A percentile compares a stretch with the other conserved stretches of the same genome.
These are phyloP conservation scores for Peltaster fructicola DNA, from an alignment of 2,329 filamentous ascomycete genomes.

Conservation along the genomic window DNA sequence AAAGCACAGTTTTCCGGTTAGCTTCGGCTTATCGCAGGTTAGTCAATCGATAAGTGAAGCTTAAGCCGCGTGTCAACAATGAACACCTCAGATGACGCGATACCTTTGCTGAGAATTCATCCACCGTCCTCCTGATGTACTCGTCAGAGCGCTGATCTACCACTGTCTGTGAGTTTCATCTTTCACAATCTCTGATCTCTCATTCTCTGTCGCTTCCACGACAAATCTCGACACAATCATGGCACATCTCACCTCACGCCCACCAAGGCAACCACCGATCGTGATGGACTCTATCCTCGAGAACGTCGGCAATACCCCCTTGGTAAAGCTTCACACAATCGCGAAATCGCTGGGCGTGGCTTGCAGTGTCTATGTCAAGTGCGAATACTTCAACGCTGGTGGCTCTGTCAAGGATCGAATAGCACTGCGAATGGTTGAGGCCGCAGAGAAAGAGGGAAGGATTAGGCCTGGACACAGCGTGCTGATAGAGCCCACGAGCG, in stretches of 20 bases:
- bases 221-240: constrained; percentile 7
- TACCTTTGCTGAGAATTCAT: no score
- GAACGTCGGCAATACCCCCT: constrained; percentile 89
- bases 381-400: constrained; percentile 43
- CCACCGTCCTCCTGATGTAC: no score
- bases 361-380: constrained; percentile 32
- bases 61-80: no score
- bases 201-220: not conserved
- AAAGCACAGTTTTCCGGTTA: no score
- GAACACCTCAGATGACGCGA: no score
- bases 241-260: constrained; percentile 23
- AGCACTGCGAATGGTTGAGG: constrained; percentile 91
- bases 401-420: constrained; percentile 83
- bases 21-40: no score
- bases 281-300: constrained; percentile 55
- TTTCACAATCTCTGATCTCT: not conserved
- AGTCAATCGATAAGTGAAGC: no score
- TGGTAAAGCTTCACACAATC: constrained; percentile 83
- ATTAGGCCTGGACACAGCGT: constrained; percentile 89
- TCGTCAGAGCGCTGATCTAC: no score
- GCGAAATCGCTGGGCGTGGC: constrained; percentile 81
- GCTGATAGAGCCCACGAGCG: constrained; percentile 92
- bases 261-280: constrained; percentile 33
- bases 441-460: constrained; percentile 74
- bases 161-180: no score